These are phyloP conservation scores for Colletotrichum gigasporum DNA, from an alignment of 2,329 filamentous ascomycete genomes.

Conservation along the genomic window DNA sequence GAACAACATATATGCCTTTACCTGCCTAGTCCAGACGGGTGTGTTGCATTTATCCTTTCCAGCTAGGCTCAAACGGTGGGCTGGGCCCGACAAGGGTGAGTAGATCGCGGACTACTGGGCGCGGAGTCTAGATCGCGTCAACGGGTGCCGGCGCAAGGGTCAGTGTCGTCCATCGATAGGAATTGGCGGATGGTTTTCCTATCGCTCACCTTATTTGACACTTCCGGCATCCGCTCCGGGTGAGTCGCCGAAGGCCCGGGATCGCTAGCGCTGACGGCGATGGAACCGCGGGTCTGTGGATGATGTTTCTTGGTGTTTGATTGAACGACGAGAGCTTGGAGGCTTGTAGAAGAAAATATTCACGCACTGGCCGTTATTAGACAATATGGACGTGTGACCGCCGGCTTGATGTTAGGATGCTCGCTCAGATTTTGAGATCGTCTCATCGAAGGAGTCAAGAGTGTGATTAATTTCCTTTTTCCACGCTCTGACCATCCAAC, in stretches of 20 bases:
- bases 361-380: no score
- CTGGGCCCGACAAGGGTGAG: not conserved
- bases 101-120: not conserved
- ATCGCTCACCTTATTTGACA: not conserved
- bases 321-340: no score
- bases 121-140: no score
- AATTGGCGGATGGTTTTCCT: not conserved
- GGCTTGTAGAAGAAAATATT: no score
- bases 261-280: not conserved
- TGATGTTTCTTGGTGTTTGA: no score
- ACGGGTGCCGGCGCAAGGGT: not conserved
- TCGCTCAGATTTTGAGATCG: no score
- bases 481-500: no score
- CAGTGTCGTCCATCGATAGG: not conserved
- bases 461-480: no score
- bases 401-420: no score
- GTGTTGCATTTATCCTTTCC: not conserved
- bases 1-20: not conserved
- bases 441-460: no score
- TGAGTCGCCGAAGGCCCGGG: constrained; percentile 5
- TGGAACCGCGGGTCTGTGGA: not conserved
- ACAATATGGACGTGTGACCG: no score
- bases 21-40: not conserved
- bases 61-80: constrained; percentile 2
- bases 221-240: not conserved